Conservation (phyloP, 768 basidiomycete species). For the Porphyrellus cyaneotinctus region DNA sequence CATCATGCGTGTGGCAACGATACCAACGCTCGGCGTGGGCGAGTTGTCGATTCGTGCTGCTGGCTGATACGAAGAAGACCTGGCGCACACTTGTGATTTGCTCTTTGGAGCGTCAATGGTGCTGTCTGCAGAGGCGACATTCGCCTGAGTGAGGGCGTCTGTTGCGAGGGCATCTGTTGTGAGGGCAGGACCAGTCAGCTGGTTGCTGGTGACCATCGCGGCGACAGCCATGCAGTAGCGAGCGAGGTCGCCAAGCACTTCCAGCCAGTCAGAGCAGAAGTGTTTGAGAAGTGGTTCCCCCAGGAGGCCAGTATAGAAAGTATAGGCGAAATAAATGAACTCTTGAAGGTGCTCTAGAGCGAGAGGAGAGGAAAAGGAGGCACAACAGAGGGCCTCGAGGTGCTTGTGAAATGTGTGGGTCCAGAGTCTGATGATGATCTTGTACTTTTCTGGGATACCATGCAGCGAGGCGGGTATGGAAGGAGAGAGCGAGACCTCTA, state of each 20-base stretch:
- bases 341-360: slow-evolving; percentile 92
- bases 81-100: slow-evolving; percentile 24
- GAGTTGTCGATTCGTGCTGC: slow-evolving; percentile 61
- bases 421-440: slow-evolving; percentile 93
- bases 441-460: slow-evolving; percentile 89
- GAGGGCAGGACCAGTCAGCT: slow-evolving; percentile 44
- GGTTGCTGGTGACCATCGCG: slow-evolving; percentile 62
- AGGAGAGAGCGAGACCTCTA: slow-evolving; percentile 81
- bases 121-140: slow-evolving; percentile 28
- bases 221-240: slow-evolving; percentile 95
- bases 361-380: slow-evolving; percentile 57
- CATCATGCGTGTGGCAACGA: slow-evolving; percentile 74
- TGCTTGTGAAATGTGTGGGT: slow-evolving; percentile 85
- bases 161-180: slow-evolving; percentile 49
- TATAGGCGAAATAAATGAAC: slow-evolving; percentile 93
- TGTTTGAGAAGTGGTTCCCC: slow-evolving; percentile 73
- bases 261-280: slow-evolving; percentile 87
- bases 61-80: slow-evolving; percentile 42
- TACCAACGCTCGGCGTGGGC: slow-evolving; percentile 72
- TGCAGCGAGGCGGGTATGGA: slow-evolving; percentile 85
- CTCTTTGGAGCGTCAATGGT: slow-evolving; percentile 34
- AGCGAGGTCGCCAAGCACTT: slow-evolving; percentile 93
- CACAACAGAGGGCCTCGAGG: slow-evolving; percentile 84
- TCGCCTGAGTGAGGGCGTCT: slow-evolving; percentile 51
- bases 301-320: slow-evolving; percentile 84